Evolutionary conservation across 768 basidiomycete genomes (phyloP), one percentile per base, ranked within the genome.

Genomic region (Basidioascus undulatus): DNA sequence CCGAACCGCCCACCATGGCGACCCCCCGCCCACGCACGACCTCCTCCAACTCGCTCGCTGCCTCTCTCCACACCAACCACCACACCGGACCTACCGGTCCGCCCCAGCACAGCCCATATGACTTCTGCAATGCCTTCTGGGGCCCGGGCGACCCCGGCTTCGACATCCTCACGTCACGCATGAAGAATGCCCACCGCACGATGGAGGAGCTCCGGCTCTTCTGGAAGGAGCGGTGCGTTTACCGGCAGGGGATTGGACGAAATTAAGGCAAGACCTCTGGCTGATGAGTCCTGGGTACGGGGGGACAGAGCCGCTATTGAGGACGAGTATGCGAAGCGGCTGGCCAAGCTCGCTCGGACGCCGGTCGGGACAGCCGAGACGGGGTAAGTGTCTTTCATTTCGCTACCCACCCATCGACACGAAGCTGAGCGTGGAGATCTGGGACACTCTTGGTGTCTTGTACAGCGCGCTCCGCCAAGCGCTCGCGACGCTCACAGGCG

Each of bases 41-140:
- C n/a, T n/a, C n/a, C n/a, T n/a, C n/a, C n/a, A n/a, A n/a, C n/a
- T n/a, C n/a, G n/a, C n/a, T n/a, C n/a, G n/a, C n/a, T n/a, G n/a
- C n/a, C n/a, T n/a, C n/a, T n/a, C n/a, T n/a, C n/a, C n/a, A n/a
- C n/a, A n/a, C n/a, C n/a, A n/a, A n/a, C n/a, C n/a, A n/a, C n/a
- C n/a, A n/a, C n/a, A n/a, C n/a, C n/a, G n/a, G n/a, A n/a, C n/a
- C n/a, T n/a, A n/a, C n/a, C n/a, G n/a, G n/a, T n/a, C n/a, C n/a
- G n/a, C n/a, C n/a, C n/a, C n/a, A n/a, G n/a, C n/a, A n/a, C n/a
- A n/a, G n/a, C n/a, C n/a, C n/a, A n/a, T n/a, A n/a, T n/a, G 83
- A 92, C 61, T 94, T 86, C 60, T 96, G 87, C 59, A 98, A 96
- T 59, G 71, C 83, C 2, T 96, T 96, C 62, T 96, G 92, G 92